Conservation (phyloP, 140 eudicot genomes). For the Flaveria floridana region DNA sequence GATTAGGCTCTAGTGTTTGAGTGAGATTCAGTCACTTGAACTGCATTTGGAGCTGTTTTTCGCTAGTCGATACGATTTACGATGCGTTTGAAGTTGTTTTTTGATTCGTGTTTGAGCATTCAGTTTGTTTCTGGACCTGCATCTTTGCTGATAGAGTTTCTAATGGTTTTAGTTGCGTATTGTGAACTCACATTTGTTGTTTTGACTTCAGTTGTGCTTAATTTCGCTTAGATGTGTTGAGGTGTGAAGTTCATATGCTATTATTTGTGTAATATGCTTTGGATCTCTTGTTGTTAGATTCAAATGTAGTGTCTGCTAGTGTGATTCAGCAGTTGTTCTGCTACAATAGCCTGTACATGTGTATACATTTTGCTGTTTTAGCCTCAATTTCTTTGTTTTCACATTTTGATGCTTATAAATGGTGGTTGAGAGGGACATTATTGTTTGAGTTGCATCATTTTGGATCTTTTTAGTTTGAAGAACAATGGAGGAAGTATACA, state of each 20-base stretch:
- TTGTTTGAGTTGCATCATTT: constrained; percentile 7
- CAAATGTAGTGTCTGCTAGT: constrained; percentile 14
- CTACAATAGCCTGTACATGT: constrained; percentile 10
- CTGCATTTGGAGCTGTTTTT: constrained; percentile 9
- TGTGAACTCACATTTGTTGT: not conserved
- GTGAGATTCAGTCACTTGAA: constrained; percentile 25
- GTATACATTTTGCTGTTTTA: constrained; percentile 17
- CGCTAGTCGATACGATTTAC: constrained; percentile 10
- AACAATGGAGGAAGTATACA: not conserved
- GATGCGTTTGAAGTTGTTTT: constrained; percentile 28
- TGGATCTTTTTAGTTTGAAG: not conserved
- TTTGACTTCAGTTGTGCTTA: constrained; percentile 16
- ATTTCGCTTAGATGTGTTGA: constrained; percentile 28
- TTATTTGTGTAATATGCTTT: constrained; percentile 6
- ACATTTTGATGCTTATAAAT: constrained; percentile 11
- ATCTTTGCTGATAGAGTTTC: not conserved
- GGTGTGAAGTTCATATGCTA: constrained; percentile 14
- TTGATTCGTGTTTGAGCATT: constrained; percentile 11
- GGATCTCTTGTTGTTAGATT: constrained; percentile 34
- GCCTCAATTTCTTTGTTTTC: constrained; percentile 13
- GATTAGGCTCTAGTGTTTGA: constrained; percentile 6
- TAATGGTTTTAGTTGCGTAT: constrained; percentile 2
- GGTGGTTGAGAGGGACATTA: constrained; percentile 35
- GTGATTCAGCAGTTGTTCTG: constrained; percentile 20
- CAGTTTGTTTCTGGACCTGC: constrained; percentile 12